Conservation (phyloP, 352 stramenopile species). For the Phytophthora citricola region DNA sequence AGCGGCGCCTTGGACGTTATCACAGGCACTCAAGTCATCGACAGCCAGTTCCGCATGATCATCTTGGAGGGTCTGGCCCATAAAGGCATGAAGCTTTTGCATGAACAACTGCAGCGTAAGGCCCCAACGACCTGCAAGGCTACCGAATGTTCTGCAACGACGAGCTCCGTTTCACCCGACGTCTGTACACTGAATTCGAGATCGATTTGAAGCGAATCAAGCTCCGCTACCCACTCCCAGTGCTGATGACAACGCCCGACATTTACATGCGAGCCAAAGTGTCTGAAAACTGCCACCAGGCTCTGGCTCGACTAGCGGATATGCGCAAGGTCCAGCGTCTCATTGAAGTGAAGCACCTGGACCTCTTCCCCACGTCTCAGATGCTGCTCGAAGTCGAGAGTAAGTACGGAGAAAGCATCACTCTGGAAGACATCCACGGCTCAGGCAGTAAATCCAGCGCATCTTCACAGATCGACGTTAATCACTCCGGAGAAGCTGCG, state of each 20-base stretch:
- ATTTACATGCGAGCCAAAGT: slow-evolving; percentile 93
- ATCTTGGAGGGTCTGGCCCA: slow-evolving; percentile 85
- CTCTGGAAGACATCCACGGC: slow-evolving; percentile 87
- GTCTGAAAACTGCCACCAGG: slow-evolving; percentile 78
- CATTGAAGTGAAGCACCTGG: slow-evolving; percentile 58
- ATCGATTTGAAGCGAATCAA: slow-evolving; percentile 92
- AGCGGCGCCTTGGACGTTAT: slow-evolving; percentile 80
- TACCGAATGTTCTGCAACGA: slow-evolving; percentile 81
- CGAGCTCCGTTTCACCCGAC: slow-evolving; percentile 71
- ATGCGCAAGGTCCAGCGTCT: slow-evolving; percentile 66
- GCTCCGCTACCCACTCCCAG: slow-evolving; percentile 77
- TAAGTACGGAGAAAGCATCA: slow-evolving; percentile 93
- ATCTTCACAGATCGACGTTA: slow-evolving; percentile 14
- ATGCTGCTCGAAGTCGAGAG: slow-evolving; percentile 91
- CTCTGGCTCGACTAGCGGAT: slow-evolving; percentile 71
- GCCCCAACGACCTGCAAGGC: slow-evolving; percentile 39
- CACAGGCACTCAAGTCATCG: slow-evolving; percentile 89
- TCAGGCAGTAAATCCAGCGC: slow-evolving; percentile 11
- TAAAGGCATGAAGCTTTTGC: slow-evolving; percentile 56
- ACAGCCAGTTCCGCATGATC: slow-evolving; percentile 86
- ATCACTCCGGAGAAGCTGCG: slow-evolving; percentile 9
- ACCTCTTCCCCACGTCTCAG: slow-evolving; percentile 76
- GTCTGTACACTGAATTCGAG: slow-evolving; percentile 89
- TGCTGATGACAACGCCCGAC: slow-evolving; percentile 75
- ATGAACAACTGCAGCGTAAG: slow-evolving; percentile 47